Conservation (phyloP, 306 rosid species). For the Sindora glabra region DNA sequence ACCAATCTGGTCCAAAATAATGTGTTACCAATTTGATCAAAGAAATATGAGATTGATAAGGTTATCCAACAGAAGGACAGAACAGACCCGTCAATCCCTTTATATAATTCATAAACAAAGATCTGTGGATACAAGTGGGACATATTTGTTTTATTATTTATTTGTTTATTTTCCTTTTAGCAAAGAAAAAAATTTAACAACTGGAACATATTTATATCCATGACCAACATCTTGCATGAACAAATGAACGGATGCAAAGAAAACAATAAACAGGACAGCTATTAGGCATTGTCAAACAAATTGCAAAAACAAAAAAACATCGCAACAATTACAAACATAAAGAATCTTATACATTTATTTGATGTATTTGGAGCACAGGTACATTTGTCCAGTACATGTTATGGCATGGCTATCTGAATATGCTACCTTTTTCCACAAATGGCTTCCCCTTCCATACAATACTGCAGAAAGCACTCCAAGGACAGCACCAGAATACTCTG, state of each 20-base stretch:
- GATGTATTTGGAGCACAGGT: neutral
- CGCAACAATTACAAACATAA: neutral
- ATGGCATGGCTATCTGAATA: slow-evolving; percentile 4
- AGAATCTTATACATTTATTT: too few species aligned
- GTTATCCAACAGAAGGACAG: slow-evolving; percentile 8
- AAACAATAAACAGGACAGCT: neutral
- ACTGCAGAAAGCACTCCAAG: slow-evolving; percentile 94
- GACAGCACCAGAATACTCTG: slow-evolving; percentile 94
- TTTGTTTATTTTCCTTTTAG: neutral
- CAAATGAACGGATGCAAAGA: neutral
- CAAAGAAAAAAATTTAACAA: neutral
- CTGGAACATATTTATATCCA: neutral
- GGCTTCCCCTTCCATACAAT: slow-evolving; percentile 69
- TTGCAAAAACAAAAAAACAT: neutral
- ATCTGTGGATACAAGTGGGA: neutral
- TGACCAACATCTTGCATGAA: neutral
- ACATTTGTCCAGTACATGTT: neutral
- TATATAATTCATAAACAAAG: too few species aligned
- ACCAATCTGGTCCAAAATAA: slow-evolving; percentile 62
- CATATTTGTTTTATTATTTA: neutral
- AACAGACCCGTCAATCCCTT: neutral
- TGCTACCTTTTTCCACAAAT: slow-evolving; percentile 84
- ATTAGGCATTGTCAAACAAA: slow-evolving; percentile 7
- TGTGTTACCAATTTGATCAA: slow-evolving; percentile 17
- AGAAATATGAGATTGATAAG: slow-evolving; percentile 11